Percentiles rank a stretch among this genome's conserved stretches.
Conservation (phyloP, 306 rosid genomes). For the Begonia loranthoides region DNA sequence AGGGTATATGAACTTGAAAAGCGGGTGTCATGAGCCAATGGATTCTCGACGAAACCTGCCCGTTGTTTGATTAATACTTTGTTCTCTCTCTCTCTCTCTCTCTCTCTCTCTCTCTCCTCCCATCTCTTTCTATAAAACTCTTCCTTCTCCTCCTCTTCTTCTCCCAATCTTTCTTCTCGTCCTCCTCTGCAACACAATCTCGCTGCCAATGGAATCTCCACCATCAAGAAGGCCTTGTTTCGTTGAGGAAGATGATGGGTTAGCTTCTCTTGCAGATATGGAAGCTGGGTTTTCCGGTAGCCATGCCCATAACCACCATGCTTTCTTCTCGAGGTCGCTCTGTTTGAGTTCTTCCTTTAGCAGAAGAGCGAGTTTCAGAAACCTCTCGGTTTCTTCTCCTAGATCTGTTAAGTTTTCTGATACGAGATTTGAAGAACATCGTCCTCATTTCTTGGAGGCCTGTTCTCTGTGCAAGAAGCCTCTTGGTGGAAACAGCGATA, state of each 20-base stretch:
- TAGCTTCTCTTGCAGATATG: slow-evolving; percentile 31
- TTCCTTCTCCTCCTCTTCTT: neutral
- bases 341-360: slow-evolving; percentile 10
- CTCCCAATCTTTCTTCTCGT: neutral
- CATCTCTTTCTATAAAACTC: no score
- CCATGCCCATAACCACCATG: slow-evolving; percentile 12
- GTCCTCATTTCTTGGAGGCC: slow-evolving; percentile 68
- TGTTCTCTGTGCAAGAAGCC: slow-evolving; percentile 74
- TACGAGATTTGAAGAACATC: slow-evolving; percentile 62
- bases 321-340: slow-evolving; percentile 33
- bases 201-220: slow-evolving; percentile 30
- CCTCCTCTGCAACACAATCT: neutral
- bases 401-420: slow-evolving; percentile 62
- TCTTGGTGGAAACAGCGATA: slow-evolving; percentile 46
- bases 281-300: slow-evolving; percentile 51
- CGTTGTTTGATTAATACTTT: no score
- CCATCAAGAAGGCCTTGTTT: slow-evolving; percentile 40
- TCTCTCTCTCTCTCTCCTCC: no score
- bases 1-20: no score
- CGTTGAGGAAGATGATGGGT: slow-evolving; percentile 40
- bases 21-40: no score
- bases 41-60: no score
- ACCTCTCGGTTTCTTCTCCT: slow-evolving; percentile 22
- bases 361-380: slow-evolving; percentile 18
- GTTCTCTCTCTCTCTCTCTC: no score